Percentiles rank a stretch among this genome's conserved stretches.
Evolutionary conservation across 2,329 filamentous ascomycete species (phyloP).

Genomic region (Aspergillus awamori): DNA sequence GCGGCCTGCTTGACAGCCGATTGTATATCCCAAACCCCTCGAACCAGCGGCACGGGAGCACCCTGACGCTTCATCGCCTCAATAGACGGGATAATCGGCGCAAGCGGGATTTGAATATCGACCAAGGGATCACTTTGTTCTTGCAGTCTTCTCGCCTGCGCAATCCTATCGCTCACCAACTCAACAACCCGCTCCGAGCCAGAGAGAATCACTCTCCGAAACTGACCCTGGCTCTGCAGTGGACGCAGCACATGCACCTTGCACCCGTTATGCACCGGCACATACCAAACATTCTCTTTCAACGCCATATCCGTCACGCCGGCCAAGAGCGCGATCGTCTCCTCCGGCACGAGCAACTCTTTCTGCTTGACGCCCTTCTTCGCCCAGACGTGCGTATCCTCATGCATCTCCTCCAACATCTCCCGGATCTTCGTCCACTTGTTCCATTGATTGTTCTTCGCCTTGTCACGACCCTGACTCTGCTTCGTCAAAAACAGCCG

Average conservation of each 20-base stretch:
- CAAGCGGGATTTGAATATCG: slow-evolving; percentile 30
- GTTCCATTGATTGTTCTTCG: slow-evolving; percentile 11
- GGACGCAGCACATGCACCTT: slow-evolving; percentile 40
- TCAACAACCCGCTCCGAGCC: slow-evolving; percentile 40
- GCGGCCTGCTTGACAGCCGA: slow-evolving; percentile 8
- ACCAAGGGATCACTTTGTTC: slow-evolving; percentile 32
- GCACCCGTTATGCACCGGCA: slow-evolving; percentile 40
- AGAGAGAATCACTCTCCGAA: slow-evolving; percentile 39
- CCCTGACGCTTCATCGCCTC: slow-evolving; percentile 27
- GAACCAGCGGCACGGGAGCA: slow-evolving; percentile 31
- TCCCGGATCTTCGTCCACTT: slow-evolving; percentile 32
- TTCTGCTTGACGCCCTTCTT: slow-evolving; percentile 27
- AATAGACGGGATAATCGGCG: slow-evolving; percentile 36
- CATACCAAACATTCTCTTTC: slow-evolving; percentile 43
- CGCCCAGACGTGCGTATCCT: slow-evolving; percentile 16
- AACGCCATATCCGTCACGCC: slow-evolving; percentile 34
- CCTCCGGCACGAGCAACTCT: slow-evolving; percentile 39
- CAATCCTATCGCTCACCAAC: slow-evolving; percentile 33
- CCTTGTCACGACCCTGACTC: background rate
- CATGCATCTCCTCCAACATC: slow-evolving; percentile 29
- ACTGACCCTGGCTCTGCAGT: slow-evolving; percentile 32
- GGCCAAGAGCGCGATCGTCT: slow-evolving; percentile 37
- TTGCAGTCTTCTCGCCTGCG: slow-evolving; percentile 27
- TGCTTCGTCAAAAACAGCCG: slow-evolving; percentile 20
- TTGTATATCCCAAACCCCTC: slow-evolving; percentile 33